Base-by-base conservation (phyloP, 257 asterid genomes). In the Cruciata laevipes region DNA sequence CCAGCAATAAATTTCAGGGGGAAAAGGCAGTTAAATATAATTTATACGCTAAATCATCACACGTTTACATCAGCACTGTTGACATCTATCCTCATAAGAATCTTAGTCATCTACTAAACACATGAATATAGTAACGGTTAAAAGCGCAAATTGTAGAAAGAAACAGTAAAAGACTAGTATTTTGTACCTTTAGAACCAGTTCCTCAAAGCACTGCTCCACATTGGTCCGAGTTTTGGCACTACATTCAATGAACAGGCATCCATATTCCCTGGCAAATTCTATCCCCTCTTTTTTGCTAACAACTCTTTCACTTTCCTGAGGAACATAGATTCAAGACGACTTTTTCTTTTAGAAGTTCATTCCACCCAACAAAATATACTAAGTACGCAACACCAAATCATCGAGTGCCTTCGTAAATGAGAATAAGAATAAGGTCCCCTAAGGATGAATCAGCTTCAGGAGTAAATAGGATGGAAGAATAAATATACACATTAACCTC, bases 151-250 rank as follows among this genome's bases (percentile, higher is more conserved):
- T 20, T 17, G 49, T 53, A 51, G 55, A 27, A 52, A 16, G 14
- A 31, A 27, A 25, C 20, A 17, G 18, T 1, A 25, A 37, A 47
- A 30, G 10, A 53, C 37, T 14, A 63, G 68, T 37, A 60, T 23
- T 27, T 65, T 78, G 65, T 69, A 89, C 96, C 94, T 89, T 93
- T 73, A 89, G 74, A 75, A 86, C 91, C 11, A 93, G 95, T 81
- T 93, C 97, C 81, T 93, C 97, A 71, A 89, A 93, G 80, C 98
- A 89, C 69, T 89, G 97, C 83, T 93, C 97, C 76, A 93, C 98
- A 18, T 93, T 93, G 49, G 76, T 80, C 73, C 94, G 88, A 58
- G 98, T 90, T 81, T 86, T 93, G 44, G 98, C 98, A 81, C 98
- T 93, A 59, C 97, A 93, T 77, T 93, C 98, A 25, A 89, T 86